Base-by-base conservation (phyloP, 1,284 basidiomycete species). In the Ganoderma leucocontextum region DNA sequence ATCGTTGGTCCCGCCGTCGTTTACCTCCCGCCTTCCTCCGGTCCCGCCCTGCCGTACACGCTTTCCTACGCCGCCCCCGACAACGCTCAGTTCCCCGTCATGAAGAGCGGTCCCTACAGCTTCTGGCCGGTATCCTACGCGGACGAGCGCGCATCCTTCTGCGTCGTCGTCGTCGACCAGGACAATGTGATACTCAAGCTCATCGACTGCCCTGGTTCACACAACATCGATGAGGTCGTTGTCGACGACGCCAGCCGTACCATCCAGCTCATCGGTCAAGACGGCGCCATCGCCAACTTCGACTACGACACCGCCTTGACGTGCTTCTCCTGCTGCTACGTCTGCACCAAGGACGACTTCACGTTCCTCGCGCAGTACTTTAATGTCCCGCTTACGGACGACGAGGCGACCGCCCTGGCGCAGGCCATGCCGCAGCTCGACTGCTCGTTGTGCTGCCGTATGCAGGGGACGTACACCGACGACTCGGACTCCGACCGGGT, bases 341-440 rank as follows among this genome's bases (percentile, higher is more conserved):
- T 35, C 29, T 55, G 33, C 29, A 55, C 53, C 53, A 55, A 55
- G 53, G 53, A 55, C 15, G 53, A 55, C 53, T 55, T 55, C 29
- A 10, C 35, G 17, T 35, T 55, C 33, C 25, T 29, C 8, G 29
- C 53, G 15, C 29, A 55, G 29, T 55, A 55, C 29, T 55, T 55
- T 29, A 19, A 35, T 2, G 53, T 55, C 17, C 53, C 29, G 53
- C 53, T 55, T 13, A 17, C 53, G 12, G 52, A 55, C 8, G 52
- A 10, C 25, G 52, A 55, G 29, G 52, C 29, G 5, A 33, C 25
- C 52, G 52, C 29, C 15, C 25, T 55, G 10, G 53, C 29, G 53
- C 9, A 15, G 15, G 53, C 53, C 29, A 55, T 55, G 53, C 53
- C 53, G 53, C 53, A 55, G 53, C 4, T 55, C 53, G 33, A 55